A percentile compares a stretch with the other conserved stretches of the same genome.
Evolutionary conservation across 2,329 filamentous ascomycete genomes (phyloP).

Genomic region (Moelleriella libera): DNA sequence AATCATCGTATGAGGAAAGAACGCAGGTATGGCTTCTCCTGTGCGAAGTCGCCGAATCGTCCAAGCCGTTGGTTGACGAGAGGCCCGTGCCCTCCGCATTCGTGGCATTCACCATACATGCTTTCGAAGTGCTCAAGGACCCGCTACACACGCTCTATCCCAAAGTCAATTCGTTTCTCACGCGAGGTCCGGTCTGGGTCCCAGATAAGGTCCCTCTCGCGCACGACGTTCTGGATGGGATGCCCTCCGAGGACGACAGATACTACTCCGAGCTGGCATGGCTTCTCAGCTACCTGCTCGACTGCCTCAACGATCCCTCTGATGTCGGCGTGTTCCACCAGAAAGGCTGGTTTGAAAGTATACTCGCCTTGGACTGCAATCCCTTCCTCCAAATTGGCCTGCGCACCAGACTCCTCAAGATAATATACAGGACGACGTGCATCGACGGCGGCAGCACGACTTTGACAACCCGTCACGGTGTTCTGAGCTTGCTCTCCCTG

Average conservation of each 20-base stretch:
- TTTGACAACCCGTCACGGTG: slow-evolving; percentile 62
- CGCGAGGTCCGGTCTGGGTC: slow-evolving; percentile 63
- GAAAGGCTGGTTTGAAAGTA: slow-evolving; percentile 57
- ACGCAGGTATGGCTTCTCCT: slow-evolving; percentile 68
- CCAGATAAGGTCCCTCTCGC: slow-evolving; percentile 60
- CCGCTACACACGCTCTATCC: slow-evolving; percentile 74
- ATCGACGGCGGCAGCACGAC: slow-evolving; percentile 64
- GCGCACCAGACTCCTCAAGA: slow-evolving; percentile 42
- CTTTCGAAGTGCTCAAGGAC: slow-evolving; percentile 55
- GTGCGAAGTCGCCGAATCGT: slow-evolving; percentile 68
- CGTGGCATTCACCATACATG: slow-evolving; percentile 59
- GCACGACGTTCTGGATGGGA: slow-evolving; percentile 44
- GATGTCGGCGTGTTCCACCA: slow-evolving; percentile 49
- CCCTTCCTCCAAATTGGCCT: slow-evolving; percentile 46
- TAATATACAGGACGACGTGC: slow-evolving; percentile 53
- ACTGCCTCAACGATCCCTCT: slow-evolving; percentile 42
- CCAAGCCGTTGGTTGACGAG: slow-evolving; percentile 35
- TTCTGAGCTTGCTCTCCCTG: slow-evolving; percentile 60
- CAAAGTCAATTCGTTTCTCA: slow-evolving; percentile 76
- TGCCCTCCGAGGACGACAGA: slow-evolving; percentile 58
- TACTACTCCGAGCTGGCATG: slow-evolving; percentile 62
- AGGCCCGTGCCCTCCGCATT: slow-evolving; percentile 57
- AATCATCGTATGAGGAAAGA: slow-evolving; percentile 60
- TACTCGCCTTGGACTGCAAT: slow-evolving; percentile 55
- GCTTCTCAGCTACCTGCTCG: slow-evolving; percentile 58